Evolutionary conservation across 345 rosid species (phyloP), one percentile per base, ranked within the genome.

Genomic region (Camelina laxa): DNA sequence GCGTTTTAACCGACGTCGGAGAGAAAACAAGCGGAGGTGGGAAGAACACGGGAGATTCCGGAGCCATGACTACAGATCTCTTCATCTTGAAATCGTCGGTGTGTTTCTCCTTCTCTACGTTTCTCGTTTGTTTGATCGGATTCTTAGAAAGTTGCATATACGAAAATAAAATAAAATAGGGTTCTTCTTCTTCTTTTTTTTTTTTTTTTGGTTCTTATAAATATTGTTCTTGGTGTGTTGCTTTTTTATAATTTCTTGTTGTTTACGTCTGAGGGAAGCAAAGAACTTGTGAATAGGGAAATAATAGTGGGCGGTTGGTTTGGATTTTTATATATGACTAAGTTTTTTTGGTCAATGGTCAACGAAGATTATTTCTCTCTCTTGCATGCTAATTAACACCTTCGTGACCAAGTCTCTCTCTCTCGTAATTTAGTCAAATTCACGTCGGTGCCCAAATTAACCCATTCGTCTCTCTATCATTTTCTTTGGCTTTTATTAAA

Each of bases 21-120:
- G 80, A 79, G 30, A 69, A 79, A 45, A 73, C 53, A 9, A 21
- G 14, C 22, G 81, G 73, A 63, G 75, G 12, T 12, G 44, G 63
- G 7, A 71, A 72, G 68, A 27, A 79, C 42, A 74, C 77, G 3
- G 82, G 79, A 45, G 82, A 79, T n/a, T 74, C 78, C 21, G 79
- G 75, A 0, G 71, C 33, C 61, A 62, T 75, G 17, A 79, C 15
- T 2, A 65, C 62, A 42, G 61, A 65, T 13, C 63, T 56, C 9
- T 55, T 65, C 81, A 77, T 77, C 33, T 44, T 47, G 11, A 38
- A 64, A 70, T 63, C 71, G 2, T 73, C 64, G 15, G 55, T 49
- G 54, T 24, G 60, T 5, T 63, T 70, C 47, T 27, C 30, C 30
- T 38, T 57, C 12, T 76, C 75, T 61, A 6, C 20, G 55, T 67